Conservation (phyloP, 768 basidiomycete species). For the Podaxis sp. region DNA sequence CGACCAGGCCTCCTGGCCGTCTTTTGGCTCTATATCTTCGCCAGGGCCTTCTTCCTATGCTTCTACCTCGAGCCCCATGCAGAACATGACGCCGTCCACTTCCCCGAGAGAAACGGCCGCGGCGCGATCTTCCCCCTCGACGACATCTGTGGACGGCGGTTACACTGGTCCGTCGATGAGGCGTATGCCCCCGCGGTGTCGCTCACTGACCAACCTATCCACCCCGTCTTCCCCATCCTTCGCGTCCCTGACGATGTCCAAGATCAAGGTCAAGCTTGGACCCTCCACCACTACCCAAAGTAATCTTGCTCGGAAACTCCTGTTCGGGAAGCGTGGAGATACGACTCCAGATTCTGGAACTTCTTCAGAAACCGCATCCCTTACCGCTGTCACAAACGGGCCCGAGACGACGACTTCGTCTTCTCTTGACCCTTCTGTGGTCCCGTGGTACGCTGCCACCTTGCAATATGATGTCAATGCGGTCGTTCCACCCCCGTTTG, state of each 20-base stretch:
- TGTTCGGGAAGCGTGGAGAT: constrained; percentile 40
- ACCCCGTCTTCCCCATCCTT: constrained; percentile 39
- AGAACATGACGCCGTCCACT: constrained; percentile 22
- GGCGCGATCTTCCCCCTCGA: constrained; percentile 17
- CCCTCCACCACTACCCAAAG: constrained; percentile 37
- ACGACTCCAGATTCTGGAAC: constrained; percentile 4
- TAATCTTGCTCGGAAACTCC: constrained; percentile 55
- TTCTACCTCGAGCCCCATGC: constrained; percentile 17
- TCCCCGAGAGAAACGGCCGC: neutral
- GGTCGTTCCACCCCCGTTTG: neutral
- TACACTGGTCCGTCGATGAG: constrained; percentile 16
- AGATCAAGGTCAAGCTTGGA: constrained; percentile 45
- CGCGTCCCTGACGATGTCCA: constrained; percentile 45
- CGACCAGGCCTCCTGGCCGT: constrained; percentile 36
- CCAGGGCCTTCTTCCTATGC: constrained; percentile 36
- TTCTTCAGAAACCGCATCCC: neutral
- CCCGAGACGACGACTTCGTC: neutral
- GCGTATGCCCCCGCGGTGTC: constrained; percentile 43
- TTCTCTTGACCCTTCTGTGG: constrained; percentile 2
- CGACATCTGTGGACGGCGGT: constrained; percentile 14
- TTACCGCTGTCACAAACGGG: neutral
- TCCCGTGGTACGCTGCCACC: constrained; percentile 10
- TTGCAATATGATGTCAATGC: constrained; percentile 8
- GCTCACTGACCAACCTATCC: constrained; percentile 57
- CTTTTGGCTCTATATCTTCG: constrained; percentile 30